Conservation (phyloP, 1,284 basidiomycete genomes). For the Tetrapyrgos nigripes region DNA sequence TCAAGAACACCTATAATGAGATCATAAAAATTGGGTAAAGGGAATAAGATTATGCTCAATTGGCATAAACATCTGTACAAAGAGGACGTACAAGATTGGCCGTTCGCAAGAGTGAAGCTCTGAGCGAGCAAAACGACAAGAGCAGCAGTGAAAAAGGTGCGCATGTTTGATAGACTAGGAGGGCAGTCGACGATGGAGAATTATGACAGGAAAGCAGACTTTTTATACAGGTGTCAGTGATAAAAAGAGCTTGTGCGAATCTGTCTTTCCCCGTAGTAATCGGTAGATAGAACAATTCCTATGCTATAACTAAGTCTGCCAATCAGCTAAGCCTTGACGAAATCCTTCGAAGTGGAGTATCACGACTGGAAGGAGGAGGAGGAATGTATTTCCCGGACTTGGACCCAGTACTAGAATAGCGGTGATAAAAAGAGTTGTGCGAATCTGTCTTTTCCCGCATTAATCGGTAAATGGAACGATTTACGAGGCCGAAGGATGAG, state of each 20-base stretch:
- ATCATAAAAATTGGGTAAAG: neutral
- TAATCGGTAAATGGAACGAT: no score
- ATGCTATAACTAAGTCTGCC: neutral
- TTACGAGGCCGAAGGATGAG: no score
- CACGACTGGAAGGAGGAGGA: neutral
- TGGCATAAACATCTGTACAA: neutral
- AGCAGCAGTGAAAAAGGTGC: neutral
- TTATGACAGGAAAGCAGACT: neutral
- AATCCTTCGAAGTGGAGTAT: neutral
- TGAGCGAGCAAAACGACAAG: neutral
- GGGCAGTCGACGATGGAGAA: neutral
- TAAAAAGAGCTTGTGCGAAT: neutral
- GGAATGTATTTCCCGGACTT: no score
- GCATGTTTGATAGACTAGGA: neutral
- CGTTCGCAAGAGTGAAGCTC: neutral
- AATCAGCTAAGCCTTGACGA: neutral
- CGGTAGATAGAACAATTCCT: neutral
- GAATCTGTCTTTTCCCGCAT: no score
- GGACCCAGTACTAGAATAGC: no score
- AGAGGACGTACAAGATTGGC: neutral
- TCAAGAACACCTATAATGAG: neutral
- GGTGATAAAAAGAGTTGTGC: no score
- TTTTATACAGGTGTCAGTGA: neutral
- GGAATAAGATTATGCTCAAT: neutral
- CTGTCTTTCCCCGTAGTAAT: neutral